Percentiles rank a stretch among this genome's conserved stretches.
Conservation (phyloP, 208 protist species). For the Acanthamoeba divionensis region DNA sequence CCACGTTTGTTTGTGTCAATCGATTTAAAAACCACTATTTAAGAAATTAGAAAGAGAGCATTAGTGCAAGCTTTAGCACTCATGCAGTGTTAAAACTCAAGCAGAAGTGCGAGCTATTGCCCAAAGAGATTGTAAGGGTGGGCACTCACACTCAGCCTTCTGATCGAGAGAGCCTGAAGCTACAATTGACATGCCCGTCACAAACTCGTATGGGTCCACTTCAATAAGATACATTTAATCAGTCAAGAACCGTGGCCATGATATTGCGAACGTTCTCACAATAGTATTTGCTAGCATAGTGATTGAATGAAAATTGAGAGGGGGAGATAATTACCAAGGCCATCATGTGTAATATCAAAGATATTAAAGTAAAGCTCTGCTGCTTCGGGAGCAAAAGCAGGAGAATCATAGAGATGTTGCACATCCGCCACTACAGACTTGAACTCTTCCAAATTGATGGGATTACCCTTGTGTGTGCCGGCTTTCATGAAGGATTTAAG, state of each 20-base stretch:
- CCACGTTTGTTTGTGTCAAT: background rate
- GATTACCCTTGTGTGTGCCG: background rate
- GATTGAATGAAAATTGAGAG: background rate
- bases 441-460: background rate
- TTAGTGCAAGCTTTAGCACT: too few species aligned
- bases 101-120: too few species aligned
- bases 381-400: background rate
- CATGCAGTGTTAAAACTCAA: too few species aligned
- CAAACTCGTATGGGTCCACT: conserved; percentile 42
- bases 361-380: conserved; percentile 4
- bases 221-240: too few species aligned
- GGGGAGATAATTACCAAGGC: background rate
- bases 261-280: too few species aligned
- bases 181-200: background rate
- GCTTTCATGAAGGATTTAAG: background rate
- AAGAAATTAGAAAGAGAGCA: too few species aligned
- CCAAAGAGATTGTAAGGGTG: background rate
- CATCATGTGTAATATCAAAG: background rate
- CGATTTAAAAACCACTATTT: conserved; percentile 23
- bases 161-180: background rate
- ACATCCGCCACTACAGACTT: background rate
- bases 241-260: too few species aligned
- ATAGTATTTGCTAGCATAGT: too few species aligned
- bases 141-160: conserved; percentile 3
- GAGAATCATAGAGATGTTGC: background rate